phyloP scores from a whole-genome alignment of 352 stramenopile genomes.

The Globisporangium spinosum region DNA sequence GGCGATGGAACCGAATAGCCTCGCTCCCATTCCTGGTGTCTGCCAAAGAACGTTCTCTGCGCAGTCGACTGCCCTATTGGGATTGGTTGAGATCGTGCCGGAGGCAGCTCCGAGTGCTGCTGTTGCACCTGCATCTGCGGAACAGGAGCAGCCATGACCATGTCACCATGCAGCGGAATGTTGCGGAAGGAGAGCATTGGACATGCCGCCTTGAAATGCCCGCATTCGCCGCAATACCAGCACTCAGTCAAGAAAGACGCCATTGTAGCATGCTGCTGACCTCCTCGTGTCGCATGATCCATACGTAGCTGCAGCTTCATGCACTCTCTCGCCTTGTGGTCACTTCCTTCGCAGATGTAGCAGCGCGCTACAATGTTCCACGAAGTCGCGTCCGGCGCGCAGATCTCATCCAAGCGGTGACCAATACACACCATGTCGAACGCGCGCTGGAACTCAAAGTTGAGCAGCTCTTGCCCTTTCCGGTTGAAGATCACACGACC shows the following conservation, averaged over 20 bases:
- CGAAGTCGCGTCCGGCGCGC: constrained; percentile 36
- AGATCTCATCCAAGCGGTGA: constrained; percentile 54
- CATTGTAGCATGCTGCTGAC: constrained; percentile 10
- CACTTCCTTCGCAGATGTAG: constrained; percentile 56
- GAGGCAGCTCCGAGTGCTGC: neutral
- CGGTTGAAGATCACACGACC: constrained; percentile 73
- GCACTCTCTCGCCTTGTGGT: constrained; percentile 60
- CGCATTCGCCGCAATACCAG: constrained; percentile 75
- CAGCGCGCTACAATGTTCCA: constrained; percentile 51
- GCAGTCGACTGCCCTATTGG: constrained; percentile 5
- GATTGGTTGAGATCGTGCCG: constrained; percentile 1
- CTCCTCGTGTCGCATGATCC: neutral
- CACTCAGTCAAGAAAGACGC: constrained; percentile 43
- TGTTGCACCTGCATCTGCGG: constrained; percentile 1
- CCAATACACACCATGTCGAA: constrained; percentile 43
- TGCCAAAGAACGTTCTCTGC: constrained; percentile 22
- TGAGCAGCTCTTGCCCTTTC: constrained; percentile 60
- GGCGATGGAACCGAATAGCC: constrained; percentile 22
- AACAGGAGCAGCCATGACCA: neutral
- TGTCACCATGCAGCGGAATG: constrained; percentile 35
- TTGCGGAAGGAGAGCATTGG: constrained; percentile 60
- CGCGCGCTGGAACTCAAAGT: constrained; percentile 56
- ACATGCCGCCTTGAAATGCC: constrained; percentile 72
- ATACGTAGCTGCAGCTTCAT: constrained; percentile 23
- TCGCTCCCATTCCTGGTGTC: constrained; percentile 33